Evolutionary conservation across 2,329 filamentous ascomycete genomes (phyloP), one percentile per base, ranked within the genome.

Genomic region (Dactylellina leptospora): DNA sequence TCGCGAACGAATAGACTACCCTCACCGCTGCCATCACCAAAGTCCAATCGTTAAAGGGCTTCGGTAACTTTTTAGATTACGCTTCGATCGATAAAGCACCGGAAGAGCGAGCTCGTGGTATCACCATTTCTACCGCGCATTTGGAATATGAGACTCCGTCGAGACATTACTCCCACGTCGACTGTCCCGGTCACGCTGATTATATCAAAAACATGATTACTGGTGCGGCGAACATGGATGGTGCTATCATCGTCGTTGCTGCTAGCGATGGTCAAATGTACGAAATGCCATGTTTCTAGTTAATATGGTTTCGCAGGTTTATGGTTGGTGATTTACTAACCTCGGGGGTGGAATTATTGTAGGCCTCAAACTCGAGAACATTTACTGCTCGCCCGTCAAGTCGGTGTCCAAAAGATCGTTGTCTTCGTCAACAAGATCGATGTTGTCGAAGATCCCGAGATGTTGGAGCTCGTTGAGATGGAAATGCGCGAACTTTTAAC

Each of bases 171-270:
- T 95, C 95, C 79, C 95, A 99, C 87, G 95, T 99, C 85, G 95
- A 99, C 87, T 99, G 95, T 83, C 95, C 95, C 70, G 95, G 95
- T 83, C 95, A 99, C 89, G 95, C 95, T 83, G 95, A 99, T 92
- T 99, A 99, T 86, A 97, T 99, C 85, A 99, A 99, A 88, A 99
- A 99, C 89, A 99, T 99, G 95, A 99, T 99, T 82, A 99, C 95
- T 77, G 95, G 95, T 88, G 93, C 95, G 75, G 93, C 96, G 79
- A 96, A 92, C 85, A 99, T 99, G 95, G 95, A 99, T 79, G 95
- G 95, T 79, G 93, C 95, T 79, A 93, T 99, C 80, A 97, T 99
- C 79, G 95, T 99, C 76, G 96, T 99, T 78, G 96, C 96, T 77
- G 95, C 95, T 77, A 96, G 92, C 36, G 95, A 99, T 81, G 95